Evolutionary conservation across 768 basidiomycete genomes (phyloP).

Genomic region (Rubroboletus satanas): DNA sequence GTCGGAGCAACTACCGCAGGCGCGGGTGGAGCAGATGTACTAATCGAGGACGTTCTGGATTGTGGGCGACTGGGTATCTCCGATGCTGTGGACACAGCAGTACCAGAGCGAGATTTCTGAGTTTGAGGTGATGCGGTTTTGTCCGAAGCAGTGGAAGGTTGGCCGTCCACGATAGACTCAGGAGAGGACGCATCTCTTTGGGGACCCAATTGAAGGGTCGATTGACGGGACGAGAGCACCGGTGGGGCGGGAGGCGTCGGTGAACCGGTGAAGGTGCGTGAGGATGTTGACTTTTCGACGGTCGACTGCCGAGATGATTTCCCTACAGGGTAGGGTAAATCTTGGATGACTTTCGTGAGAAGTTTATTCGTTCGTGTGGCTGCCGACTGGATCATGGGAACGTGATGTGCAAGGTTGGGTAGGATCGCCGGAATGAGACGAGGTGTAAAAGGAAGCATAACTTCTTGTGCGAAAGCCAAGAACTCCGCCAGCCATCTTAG

Average conservation of each 20-base stretch:
- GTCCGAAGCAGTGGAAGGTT: slow-evolving; percentile 33
- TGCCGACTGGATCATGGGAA: slow-evolving; percentile 80
- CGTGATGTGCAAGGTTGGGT: slow-evolving; percentile 91
- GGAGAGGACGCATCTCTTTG: slow-evolving; percentile 48
- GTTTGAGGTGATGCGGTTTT: slow-evolving; percentile 36
- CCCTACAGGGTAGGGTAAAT: slow-evolving; percentile 71
- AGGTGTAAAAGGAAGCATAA: slow-evolving; percentile 92
- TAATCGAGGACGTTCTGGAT: slow-evolving; percentile 54
- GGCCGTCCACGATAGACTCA: slow-evolving; percentile 39
- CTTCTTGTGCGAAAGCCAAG: slow-evolving; percentile 80
- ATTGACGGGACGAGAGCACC: slow-evolving; percentile 46
- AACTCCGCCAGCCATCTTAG: slow-evolving; percentile 92
- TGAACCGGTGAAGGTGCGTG: slow-evolving; percentile 45
- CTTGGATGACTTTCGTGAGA: slow-evolving; percentile 81
- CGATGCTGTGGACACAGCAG: slow-evolving; percentile 23
- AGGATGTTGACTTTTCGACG: slow-evolving; percentile 31
- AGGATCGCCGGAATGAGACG: slow-evolving; percentile 89
- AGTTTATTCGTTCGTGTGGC: slow-evolving; percentile 85
- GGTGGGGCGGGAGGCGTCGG: slow-evolving; percentile 48
- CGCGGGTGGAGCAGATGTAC: slow-evolving; percentile 35
- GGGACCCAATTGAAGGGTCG: slow-evolving; percentile 39
- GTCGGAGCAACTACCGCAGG: slow-evolving; percentile 29
- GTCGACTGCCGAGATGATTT: slow-evolving; percentile 23
- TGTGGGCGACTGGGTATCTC: slow-evolving; percentile 54
- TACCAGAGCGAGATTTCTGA: slow-evolving; percentile 23